phyloP scores from a whole-genome alignment of 2,329 filamentous ascomycete genomes.

The Ophiocordyceps robertsii region DNA sequence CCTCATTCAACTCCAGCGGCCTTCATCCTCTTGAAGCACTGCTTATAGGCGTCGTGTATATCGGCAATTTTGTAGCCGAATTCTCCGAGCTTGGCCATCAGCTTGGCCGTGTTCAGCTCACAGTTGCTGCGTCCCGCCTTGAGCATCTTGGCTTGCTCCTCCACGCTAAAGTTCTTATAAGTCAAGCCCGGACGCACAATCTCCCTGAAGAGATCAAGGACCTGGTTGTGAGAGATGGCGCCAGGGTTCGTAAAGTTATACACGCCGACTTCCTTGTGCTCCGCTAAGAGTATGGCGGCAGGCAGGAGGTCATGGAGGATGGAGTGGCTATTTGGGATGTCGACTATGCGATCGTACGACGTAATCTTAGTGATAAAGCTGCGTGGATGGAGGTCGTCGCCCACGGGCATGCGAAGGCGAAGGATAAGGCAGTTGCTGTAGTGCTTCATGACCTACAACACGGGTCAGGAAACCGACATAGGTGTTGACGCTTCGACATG shows the following conservation, averaged over 20 bases:
- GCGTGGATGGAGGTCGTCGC: conserved; percentile 50
- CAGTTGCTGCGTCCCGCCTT: conserved; percentile 56
- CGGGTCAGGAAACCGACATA: background rate
- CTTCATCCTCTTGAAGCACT: conserved; percentile 52
- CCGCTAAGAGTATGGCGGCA: conserved; percentile 43
- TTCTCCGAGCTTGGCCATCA: conserved; percentile 44
- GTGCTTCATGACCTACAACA: conserved; percentile 41
- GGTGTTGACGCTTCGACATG: background rate
- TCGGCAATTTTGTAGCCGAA: conserved; percentile 46
- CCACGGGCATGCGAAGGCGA: conserved; percentile 56
- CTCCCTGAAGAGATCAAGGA: conserved; percentile 47
- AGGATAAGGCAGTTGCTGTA: conserved; percentile 51
- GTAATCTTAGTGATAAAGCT: conserved; percentile 59
- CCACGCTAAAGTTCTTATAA: conserved; percentile 53
- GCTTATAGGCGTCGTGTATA: conserved; percentile 46
- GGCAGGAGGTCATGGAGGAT: conserved; percentile 53
- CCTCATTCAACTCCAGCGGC: conserved; percentile 35
- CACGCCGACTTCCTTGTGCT: conserved; percentile 47
- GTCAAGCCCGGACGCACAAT: conserved; percentile 46
- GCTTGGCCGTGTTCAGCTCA: conserved; percentile 47
- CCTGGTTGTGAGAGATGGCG: conserved; percentile 58
- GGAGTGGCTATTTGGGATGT: conserved; percentile 57
- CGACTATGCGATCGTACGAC: conserved; percentile 50
- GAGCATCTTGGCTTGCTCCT: conserved; percentile 54
- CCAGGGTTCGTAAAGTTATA: conserved; percentile 62